These are phyloP conservation scores for Onygena corvina DNA, from an alignment of 2,329 filamentous ascomycete genomes.

Conservation along the genomic window DNA sequence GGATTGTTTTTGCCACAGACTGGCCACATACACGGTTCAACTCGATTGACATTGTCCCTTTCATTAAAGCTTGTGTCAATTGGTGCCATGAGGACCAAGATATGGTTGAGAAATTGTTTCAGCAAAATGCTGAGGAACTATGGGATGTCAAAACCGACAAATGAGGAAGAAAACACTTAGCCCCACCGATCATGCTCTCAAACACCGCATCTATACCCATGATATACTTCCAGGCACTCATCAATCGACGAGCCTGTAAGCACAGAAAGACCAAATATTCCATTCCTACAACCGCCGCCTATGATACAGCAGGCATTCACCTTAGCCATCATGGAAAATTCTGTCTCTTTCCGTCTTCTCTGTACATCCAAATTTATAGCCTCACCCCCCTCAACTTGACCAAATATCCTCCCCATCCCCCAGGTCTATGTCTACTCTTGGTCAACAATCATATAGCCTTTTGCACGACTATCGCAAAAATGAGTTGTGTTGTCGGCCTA, in stretches of 20 bases:
- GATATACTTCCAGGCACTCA: too few relatives aligned
- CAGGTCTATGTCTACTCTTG: too few relatives aligned
- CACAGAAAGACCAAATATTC: too few relatives aligned
- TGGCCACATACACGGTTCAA: slow-evolving; percentile 55
- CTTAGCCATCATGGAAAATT: too few relatives aligned
- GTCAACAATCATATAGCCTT: neutral
- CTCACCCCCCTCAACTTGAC: too few relatives aligned
- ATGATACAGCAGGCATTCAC: too few relatives aligned
- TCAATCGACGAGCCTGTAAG: too few relatives aligned
- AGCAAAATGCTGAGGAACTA: slow-evolving; percentile 44
- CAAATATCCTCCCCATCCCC: too few relatives aligned
- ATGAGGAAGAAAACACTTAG: neutral
- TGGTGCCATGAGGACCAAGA: slow-evolving; percentile 40
- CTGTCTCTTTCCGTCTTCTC: too few relatives aligned
- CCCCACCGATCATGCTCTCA: too few relatives aligned
- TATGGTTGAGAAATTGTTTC: slow-evolving; percentile 42
- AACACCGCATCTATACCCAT: neutral
- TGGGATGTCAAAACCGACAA: slow-evolving; percentile 24
- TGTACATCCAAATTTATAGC: too few relatives aligned
- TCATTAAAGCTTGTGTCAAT: slow-evolving; percentile 42
- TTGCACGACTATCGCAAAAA: slow-evolving; percentile 8
- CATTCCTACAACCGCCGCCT: too few relatives aligned
- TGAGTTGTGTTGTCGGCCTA: slow-evolving; percentile 8
- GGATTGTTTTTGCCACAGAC: slow-evolving; percentile 49
- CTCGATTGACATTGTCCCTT: slow-evolving; percentile 44